Conservation (phyloP, 2,329 filamentous ascomycete species). For the Dactylellina parvicollis region DNA sequence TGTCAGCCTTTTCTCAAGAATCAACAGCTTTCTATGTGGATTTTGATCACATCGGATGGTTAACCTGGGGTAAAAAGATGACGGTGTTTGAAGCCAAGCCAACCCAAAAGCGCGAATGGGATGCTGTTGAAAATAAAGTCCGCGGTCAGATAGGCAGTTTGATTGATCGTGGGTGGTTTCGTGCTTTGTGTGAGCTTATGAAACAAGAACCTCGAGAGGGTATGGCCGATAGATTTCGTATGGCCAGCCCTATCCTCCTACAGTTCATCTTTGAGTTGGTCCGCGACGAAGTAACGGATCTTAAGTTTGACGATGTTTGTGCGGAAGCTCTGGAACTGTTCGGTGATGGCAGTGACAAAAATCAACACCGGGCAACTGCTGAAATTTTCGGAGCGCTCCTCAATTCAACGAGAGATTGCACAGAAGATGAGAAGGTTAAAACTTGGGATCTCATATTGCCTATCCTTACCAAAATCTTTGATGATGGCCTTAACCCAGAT, state of each 20-base stretch:
- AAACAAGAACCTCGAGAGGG: conserved; percentile 93
- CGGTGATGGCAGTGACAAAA: conserved; percentile 93
- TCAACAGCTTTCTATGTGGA: conserved; percentile 90
- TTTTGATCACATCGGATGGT: conserved; percentile 90
- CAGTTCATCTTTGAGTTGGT: conserved; percentile 91
- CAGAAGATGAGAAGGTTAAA: conserved; percentile 75
- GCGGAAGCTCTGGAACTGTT: conserved; percentile 80
- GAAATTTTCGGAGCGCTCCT: conserved; percentile 91
- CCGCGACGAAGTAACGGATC: conserved; percentile 78
- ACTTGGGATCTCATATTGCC: conserved; percentile 93
- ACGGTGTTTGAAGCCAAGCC: conserved; percentile 79
- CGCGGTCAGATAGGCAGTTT: conserved; percentile 82
- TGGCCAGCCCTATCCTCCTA: conserved; percentile 84
- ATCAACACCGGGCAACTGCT: conserved; percentile 93
- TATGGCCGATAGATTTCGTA: conserved; percentile 84
- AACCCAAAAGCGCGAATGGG: conserved; percentile 74
- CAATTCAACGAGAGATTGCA: conserved; percentile 76
- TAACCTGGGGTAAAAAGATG: conserved; percentile 92
- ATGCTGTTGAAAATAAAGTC: conserved; percentile 78
- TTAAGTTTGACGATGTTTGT: conserved; percentile 87
- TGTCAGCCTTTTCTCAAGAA: conserved; percentile 79
- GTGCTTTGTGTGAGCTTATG: conserved; percentile 87
- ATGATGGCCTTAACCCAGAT: conserved; percentile 92
- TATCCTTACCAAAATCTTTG: conserved; percentile 83
- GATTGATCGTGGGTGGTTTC: conserved; percentile 85